Percentiles rank a stretch among this genome's conserved stretches.
Conservation (phyloP, 1,284 basidiomycete species). For the Phylloboletellus chloephorus region DNA sequence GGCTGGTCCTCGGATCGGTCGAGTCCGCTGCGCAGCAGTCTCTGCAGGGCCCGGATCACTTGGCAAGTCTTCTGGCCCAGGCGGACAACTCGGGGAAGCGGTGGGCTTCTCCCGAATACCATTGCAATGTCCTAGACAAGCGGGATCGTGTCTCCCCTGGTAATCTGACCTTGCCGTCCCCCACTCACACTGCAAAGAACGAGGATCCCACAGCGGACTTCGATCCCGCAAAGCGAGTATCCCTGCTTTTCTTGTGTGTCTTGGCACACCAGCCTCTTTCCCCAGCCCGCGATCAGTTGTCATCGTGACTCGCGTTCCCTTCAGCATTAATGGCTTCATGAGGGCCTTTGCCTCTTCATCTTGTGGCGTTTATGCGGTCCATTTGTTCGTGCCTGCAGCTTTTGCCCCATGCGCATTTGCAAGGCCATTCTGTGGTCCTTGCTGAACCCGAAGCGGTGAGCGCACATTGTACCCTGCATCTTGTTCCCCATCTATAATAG, state of each 20-base stretch:
- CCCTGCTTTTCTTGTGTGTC: conserved; percentile 2
- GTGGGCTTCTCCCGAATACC: not conserved
- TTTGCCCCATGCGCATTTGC: not conserved
- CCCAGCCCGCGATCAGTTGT: not conserved
- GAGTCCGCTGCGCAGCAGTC: not conserved
- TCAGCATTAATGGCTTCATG: not conserved
- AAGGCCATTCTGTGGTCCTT: not conserved
- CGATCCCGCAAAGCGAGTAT: not conserved
- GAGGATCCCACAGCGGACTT: conserved; percentile 6
- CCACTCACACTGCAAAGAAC: conserved; percentile 1
- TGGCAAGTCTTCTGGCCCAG: not conserved
- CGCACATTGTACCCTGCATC: not conserved
- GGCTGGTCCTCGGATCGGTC: conserved; percentile 6
- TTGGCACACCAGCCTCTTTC: conserved; percentile 15
- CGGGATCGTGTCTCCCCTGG: not conserved
- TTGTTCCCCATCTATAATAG: not conserved
- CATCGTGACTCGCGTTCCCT: not conserved
- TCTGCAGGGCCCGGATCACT: not conserved
- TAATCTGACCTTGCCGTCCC: conserved; percentile 4
- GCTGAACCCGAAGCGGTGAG: not conserved
- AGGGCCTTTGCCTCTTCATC: not conserved
- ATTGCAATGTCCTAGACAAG: not conserved
- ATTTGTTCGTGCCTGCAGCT: not conserved
- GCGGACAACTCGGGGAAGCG: not conserved
- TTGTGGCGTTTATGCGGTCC: conserved; percentile 25